phyloP scores from a whole-genome alignment of 2,329 filamentous ascomycete species.

The Onygenales sp. region DNA sequence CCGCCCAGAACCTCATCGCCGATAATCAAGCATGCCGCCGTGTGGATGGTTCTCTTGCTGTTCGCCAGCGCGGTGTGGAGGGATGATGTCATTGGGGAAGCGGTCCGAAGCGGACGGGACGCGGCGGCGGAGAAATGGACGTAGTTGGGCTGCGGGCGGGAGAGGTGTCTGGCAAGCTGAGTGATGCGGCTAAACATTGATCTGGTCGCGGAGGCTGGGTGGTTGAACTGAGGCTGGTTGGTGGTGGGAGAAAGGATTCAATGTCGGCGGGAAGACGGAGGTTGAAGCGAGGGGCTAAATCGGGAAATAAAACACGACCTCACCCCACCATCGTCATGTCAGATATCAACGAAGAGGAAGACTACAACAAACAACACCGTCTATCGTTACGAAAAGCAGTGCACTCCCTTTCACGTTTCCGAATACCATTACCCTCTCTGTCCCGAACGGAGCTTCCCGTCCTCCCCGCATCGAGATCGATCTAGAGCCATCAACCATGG shows the following conservation, averaged over 20 bases:
- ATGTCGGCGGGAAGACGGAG: not conserved
- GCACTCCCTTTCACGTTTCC: no score
- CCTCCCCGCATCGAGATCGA: no score
- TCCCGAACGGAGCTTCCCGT: no score
- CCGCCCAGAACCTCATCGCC: slow-evolving; percentile 94
- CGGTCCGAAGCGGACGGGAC: slow-evolving; percentile 11
- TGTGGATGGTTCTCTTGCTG: slow-evolving; percentile 59
- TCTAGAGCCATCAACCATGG: no score
- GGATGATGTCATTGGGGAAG: slow-evolving; percentile 36
- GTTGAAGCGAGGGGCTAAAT: slow-evolving; percentile 1
- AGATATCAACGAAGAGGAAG: not conserved
- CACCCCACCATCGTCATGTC: not conserved
- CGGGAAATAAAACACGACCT: not conserved
- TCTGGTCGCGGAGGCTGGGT: not conserved
- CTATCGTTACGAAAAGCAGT: no score
- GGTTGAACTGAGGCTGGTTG: not conserved
- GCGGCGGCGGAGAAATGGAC: slow-evolving; percentile 39
- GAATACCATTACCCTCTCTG: no score
- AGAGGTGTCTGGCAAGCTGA: slow-evolving; percentile 64
- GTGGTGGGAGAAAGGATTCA: not conserved
- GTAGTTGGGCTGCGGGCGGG: slow-evolving; percentile 51
- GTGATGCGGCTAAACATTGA: slow-evolving; percentile 68
- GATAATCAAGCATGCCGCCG: slow-evolving; percentile 86
- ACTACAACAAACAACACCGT: no score
- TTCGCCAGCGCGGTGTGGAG: slow-evolving; percentile 18